Evolutionary conservation across 2,329 filamentous ascomycete genomes (phyloP).

Genomic region (Chaetomiaceae sp.): DNA sequence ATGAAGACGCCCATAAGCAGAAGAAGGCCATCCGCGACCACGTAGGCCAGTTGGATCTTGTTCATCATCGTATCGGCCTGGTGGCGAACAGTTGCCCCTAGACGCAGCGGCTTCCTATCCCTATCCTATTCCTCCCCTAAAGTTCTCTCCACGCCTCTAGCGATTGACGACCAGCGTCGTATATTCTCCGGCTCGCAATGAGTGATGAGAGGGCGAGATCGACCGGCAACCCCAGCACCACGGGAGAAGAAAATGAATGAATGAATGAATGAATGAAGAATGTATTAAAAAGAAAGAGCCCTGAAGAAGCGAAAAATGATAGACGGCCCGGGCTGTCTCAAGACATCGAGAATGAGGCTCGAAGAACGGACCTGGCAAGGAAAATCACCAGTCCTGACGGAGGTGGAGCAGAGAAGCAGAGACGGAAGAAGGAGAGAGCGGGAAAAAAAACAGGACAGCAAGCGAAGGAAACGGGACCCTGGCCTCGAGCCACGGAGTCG

Average conservation of each 20-base stretch:
- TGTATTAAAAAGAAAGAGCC: conserved; percentile 21
- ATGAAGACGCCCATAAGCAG: conserved; percentile 49
- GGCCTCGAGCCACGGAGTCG: conserved; percentile 10
- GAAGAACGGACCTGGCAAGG: not conserved
- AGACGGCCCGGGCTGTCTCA: conserved; percentile 16
- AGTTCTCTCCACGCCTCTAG: not conserved
- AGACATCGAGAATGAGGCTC: conserved; percentile 18
- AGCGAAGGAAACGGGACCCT: conserved; percentile 11
- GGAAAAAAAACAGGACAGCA: conserved; percentile 24
- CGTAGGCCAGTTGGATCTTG: conserved; percentile 48
- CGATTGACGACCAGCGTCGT: conserved; percentile 17
- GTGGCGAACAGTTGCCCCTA: not conserved
- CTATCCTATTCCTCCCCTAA: not conserved
- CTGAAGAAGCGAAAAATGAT: conserved; percentile 12
- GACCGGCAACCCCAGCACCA: conserved; percentile 26
- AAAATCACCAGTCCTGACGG: not conserved
- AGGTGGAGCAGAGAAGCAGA: not conserved
- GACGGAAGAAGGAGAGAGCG: not conserved
- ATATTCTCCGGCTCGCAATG: not conserved
- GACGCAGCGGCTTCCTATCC: not conserved
- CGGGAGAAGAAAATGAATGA: conserved; percentile 12
- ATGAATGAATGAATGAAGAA: conserved; percentile 19
- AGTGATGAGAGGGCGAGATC: conserved; percentile 24
- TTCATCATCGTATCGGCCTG: conserved; percentile 43
- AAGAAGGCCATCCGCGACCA: conserved; percentile 47